Evolutionary conservation across 306 rosid genomes (phyloP).

Genomic region (Malus orientalis): DNA sequence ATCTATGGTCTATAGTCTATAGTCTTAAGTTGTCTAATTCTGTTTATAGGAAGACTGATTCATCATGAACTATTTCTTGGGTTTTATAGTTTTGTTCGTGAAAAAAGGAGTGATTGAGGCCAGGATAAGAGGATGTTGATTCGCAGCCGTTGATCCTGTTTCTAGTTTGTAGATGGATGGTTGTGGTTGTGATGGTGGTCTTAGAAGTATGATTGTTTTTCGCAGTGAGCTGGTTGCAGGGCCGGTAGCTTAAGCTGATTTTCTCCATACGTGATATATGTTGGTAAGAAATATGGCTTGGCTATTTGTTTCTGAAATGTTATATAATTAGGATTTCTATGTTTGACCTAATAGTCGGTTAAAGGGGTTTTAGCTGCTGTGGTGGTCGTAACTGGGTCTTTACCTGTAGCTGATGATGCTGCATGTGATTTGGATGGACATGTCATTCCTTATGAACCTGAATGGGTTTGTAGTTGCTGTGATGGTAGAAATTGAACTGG

Average conservation of each 20-base stretch:
- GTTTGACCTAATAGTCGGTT: slow-evolving; percentile 28
- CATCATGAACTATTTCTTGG: slow-evolving; percentile 55
- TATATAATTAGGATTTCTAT: slow-evolving; percentile 27
- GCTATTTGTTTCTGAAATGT: slow-evolving; percentile 27
- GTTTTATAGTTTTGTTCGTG: slow-evolving; percentile 81
- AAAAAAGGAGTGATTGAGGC: slow-evolving; percentile 44
- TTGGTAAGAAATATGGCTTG: slow-evolving; percentile 55
- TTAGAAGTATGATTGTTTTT: slow-evolving; percentile 53
- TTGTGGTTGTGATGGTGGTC: slow-evolving; percentile 63
- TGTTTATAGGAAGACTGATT: slow-evolving; percentile 28
- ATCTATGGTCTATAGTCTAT: background rate
- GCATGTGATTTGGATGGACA: background rate
- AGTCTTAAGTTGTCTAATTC: slow-evolving; percentile 2
- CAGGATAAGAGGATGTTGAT: slow-evolving; percentile 53
- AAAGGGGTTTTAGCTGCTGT: slow-evolving; percentile 39
- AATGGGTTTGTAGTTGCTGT: background rate
- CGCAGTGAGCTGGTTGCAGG: slow-evolving; percentile 53
- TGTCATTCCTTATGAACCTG: background rate
- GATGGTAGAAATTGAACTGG: background rate
- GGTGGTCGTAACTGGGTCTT: slow-evolving; percentile 20
- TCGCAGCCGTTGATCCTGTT: slow-evolving; percentile 64
- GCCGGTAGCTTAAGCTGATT: slow-evolving; percentile 43
- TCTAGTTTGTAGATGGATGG: slow-evolving; percentile 58
- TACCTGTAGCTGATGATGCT: slow-evolving; percentile 42
- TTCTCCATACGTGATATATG: slow-evolving; percentile 29